Evolutionary conservation across 306 rosid genomes (phyloP), one percentile per base, ranked within the genome.

Genomic region (Acacia crassicarpa): DNA sequence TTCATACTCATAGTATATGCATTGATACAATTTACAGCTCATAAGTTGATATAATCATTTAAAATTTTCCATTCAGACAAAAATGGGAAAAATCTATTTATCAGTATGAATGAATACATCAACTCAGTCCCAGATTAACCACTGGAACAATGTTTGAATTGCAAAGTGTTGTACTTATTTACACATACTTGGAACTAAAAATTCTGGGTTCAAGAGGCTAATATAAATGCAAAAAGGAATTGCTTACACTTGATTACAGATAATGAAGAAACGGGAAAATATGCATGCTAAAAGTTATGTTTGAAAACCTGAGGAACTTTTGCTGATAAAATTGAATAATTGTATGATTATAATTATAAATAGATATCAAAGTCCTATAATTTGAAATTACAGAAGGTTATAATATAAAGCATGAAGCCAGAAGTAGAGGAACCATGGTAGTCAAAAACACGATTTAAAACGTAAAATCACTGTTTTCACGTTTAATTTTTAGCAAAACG

Each of bases 231-330:
- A 81, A 11, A 46, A 58, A 62, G 59, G 72, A 53, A 44, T 23
- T 54, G 19, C 48, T 6, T 46, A 8, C 46, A 72, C 9, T 67
- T 48, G 46, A 56, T 73, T 14, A 43, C 61, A 61, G 67, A 17
- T 59, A 85, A 44, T 38, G 51, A 84, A 71, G 75, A 72, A 74
- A 73, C 59, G 72, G 20, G 30, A 71, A 46, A 76, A 70, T 75
- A 43, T 63, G 20, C 17, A 38, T 58, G 53, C 76, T 51, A 41
- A 35, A 73, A 67, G 32, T 78, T 41, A 82, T 54, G 74, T 70
- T 62, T 78, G 35, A 79, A 69, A 67, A 58, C 48, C 27, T n/a
- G 45, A 59, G 65, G 51, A 71, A 11, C 61, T 78, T 58, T 82
- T 20, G 45, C 74, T 11, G 9, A 82, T 81, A 67, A 72, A 49